These are phyloP conservation scores for Diplodia corticola DNA, from an alignment of 2,329 filamentous ascomycete genomes.

Conservation along the genomic window DNA sequence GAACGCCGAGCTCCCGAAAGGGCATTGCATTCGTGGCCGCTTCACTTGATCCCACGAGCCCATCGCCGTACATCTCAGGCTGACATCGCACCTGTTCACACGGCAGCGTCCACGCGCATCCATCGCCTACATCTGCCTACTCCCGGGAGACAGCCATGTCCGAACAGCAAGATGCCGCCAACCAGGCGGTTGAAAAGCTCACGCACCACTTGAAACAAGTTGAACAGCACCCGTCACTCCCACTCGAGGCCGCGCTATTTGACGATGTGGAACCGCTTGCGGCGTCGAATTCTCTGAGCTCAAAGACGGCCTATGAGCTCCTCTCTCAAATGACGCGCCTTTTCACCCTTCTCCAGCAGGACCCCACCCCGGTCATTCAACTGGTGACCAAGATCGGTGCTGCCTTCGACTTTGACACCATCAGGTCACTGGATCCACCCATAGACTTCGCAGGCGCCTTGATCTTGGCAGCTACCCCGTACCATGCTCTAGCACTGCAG, in stretches of 20 bases:
- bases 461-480: slow-evolving; percentile 47
- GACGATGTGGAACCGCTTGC: slow-evolving; percentile 51
- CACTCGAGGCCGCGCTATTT: slow-evolving; percentile 51
- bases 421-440: slow-evolving; percentile 43
- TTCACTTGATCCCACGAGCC: neutral
- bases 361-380: slow-evolving; percentile 56
- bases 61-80: neutral
- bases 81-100: slow-evolving; percentile 2
- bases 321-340: slow-evolving; percentile 52
- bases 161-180: neutral
- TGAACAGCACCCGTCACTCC: slow-evolving; percentile 45
- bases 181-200: slow-evolving; percentile 27
- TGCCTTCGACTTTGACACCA: slow-evolving; percentile 44
- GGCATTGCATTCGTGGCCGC: neutral
- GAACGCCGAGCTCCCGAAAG: neutral
- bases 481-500: slow-evolving; percentile 58
- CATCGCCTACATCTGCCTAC: neutral
- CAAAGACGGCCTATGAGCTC: slow-evolving; percentile 33
- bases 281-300: slow-evolving; percentile 28
- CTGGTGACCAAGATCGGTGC: slow-evolving; percentile 53
- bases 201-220: slow-evolving; percentile 48
- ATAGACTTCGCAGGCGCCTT: slow-evolving; percentile 57
- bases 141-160: neutral
- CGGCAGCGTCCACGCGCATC: neutral
- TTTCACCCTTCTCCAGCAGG: slow-evolving; percentile 56